Evolutionary conservation across 2,329 filamentous ascomycete species (phyloP), one percentile per base, ranked within the genome.

Genomic region (Colletotrichum sp.): DNA sequence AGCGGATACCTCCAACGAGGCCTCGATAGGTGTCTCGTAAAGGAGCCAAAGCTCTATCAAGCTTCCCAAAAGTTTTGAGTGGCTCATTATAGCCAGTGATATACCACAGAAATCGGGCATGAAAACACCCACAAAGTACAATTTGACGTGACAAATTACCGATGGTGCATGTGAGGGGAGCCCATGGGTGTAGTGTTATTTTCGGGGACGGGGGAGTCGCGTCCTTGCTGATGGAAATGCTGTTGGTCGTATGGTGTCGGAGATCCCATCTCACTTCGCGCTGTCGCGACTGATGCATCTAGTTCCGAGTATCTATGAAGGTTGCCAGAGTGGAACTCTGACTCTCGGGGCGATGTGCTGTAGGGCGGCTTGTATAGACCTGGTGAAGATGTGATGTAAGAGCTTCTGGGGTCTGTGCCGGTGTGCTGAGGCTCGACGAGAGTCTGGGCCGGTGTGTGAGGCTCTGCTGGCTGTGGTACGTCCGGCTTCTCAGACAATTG

Each of bases 301-400:
- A 81, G 60, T 48, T 81, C 79, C 25, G 79, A 81, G 65, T 79
- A 80, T 16, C 77, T 76, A 4, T 72, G 61, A 8, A 57, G 3
- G 11, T 76, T 76, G n/a, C 28, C 39, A 7, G 77, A 59, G 67
- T 75, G 63, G 78, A 78, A 71, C 15, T 71, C 34, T 16, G 73
- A 67, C n/a, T 70, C 67, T 8, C 69, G 52, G 4, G 73, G 64
- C 0, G 74, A 65, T 7, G 64, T 27, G 13, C 57, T 57, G 34
- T 75, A 74, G 0, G 65, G 64, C 7, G 74, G 19, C 30, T 74
- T 72, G 68, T 79, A 74, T 3, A 32, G n/a, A 4, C 64, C 66
- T 25, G 36, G 66, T 8, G 74, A 73, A 13, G 71, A 55, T 13
- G 48, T 52, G 2, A 32, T 71, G 16, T 76, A 71, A 6, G 72